Percentiles rank a stretch among this genome's conserved stretches.
Conservation (phyloP, 345 rosid genomes). For the Citrus trifoliata region DNA sequence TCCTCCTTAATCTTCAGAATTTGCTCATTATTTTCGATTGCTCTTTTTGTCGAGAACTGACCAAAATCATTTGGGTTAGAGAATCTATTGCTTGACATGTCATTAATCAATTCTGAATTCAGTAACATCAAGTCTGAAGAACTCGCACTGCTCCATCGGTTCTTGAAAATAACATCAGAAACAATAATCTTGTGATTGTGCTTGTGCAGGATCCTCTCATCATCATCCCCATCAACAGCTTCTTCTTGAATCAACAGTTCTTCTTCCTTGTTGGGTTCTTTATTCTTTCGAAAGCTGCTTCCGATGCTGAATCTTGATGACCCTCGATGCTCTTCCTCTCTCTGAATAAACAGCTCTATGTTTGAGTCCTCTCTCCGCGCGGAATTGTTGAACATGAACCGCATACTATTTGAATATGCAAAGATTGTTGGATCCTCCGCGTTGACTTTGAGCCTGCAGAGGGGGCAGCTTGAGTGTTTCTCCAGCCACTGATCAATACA, state of each 20-base stretch:
- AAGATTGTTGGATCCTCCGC: conserved; percentile 51
- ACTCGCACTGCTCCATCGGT: conserved; percentile 85
- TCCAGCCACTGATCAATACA: conserved; percentile 95
- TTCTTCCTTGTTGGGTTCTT: conserved; percentile 28
- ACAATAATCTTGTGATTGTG: conserved; percentile 67
- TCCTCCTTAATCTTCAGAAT: conserved; percentile 51
- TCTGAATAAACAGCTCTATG: conserved; percentile 59
- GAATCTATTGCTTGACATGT: conserved; percentile 54
- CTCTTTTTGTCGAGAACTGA: neutral
- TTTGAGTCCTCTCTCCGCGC: conserved; percentile 44
- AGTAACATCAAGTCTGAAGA: conserved; percentile 76
- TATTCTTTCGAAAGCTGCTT: conserved; percentile 61
- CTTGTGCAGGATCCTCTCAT: conserved; percentile 42
- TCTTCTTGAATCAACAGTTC: conserved; percentile 19
- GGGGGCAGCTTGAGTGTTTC: conserved; percentile 83
- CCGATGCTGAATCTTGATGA: conserved; percentile 75
- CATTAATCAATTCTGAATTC: conserved; percentile 66
- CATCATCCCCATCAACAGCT: conserved; percentile 18
- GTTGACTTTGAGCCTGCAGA: conserved; percentile 61
- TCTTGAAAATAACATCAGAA: conserved; percentile 69
- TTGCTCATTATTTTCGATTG: conserved; percentile 26
- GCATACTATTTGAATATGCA: conserved; percentile 53
- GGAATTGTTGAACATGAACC: conserved; percentile 48
- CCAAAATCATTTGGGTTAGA: neutral
- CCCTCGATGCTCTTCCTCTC: conserved; percentile 52